Evolutionary conservation across 768 basidiomycete species (phyloP), one percentile per base, ranked within the genome.

Genomic region (Agrocybe praecox): DNA sequence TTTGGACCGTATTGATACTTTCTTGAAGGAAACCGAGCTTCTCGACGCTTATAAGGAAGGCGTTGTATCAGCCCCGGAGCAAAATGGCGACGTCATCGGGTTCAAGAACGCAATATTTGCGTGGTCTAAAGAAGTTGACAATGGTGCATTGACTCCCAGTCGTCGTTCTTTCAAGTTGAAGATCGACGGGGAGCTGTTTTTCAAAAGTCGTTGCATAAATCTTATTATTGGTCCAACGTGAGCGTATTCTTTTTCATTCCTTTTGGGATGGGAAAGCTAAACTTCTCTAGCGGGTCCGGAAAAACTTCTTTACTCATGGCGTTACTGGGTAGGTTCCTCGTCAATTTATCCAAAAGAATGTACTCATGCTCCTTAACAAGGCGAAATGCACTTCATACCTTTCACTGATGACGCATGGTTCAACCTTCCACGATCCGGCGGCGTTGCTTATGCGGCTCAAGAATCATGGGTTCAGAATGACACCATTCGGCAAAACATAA

Each of bases 401-500:
- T 72, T 72, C 5, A 68, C 70, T 19, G 74, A 79, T 15, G 76
- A 79, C 24, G 82, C 87, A 0, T 88, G 82, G 79, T 88, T 79
- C 69, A 82, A 81, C 57, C 78, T 92, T 2, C 90, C 91, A 29
- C 75, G 88, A 6, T 72, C 70, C 3, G 78, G 76, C 3, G 89
- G 90, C 8, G 78, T 94, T 24, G 85, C 89, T 6, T 92, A 89
- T 68, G 87, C 88, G 11, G 86, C 87, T 2, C 91, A 94, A 67
- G 89, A 91, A 65, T 85, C 88, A 2, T 94, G 90, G 90, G 85
- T 92, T 12, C 81, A 87, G 69, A 92, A 89, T 59, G 88, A 86
- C 53, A 90, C 88, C 0, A 87, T 90, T 46, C 77, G 74, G 75
- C 87, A 92, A 46, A 95, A 94, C 65, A 87, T 94, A 54, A 71